phyloP scores from a whole-genome alignment of 257 asterid genomes.

The Przewalskia tangutica region DNA sequence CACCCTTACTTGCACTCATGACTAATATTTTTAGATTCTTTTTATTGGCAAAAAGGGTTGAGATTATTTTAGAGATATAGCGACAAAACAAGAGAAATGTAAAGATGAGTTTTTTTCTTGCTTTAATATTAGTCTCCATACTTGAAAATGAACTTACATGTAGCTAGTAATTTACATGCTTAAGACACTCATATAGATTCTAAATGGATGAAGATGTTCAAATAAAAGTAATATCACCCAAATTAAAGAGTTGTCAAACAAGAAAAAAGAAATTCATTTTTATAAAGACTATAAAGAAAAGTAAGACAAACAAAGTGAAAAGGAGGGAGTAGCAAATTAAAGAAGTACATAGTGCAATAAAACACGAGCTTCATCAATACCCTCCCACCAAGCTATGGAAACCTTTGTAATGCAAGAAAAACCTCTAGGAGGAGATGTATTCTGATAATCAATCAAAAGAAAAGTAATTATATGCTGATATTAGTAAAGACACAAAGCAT shows the following conservation, averaged over 20 bases:
- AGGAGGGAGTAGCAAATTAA: neutral
- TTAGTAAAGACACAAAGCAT: no score
- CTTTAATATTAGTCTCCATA: neutral
- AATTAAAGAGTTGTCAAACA: no score
- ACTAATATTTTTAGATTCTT: neutral
- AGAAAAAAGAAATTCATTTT: no score
- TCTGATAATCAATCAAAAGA: neutral
- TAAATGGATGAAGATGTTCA: neutral
- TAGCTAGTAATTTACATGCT: neutral
- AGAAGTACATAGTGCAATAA: constrained; percentile 53
- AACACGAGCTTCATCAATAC: constrained; percentile 55
- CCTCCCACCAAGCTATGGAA: constrained; percentile 74
- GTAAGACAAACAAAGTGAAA: no score
- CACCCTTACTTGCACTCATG: neutral
- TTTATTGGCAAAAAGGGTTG: neutral
- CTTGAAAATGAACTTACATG: no score
- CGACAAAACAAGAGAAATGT: neutral
- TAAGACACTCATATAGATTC: neutral
- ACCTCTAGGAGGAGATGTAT: neutral
- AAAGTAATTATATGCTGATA: neutral
- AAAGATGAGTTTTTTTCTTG: neutral
- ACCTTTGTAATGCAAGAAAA: constrained; percentile 1
- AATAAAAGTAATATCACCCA: neutral
- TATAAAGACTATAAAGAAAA: no score
- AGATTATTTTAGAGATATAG: neutral